Evolutionary conservation across 2,329 filamentous ascomycete genomes (phyloP).

Genomic region (Lasiodiplodia gonubiensis): DNA sequence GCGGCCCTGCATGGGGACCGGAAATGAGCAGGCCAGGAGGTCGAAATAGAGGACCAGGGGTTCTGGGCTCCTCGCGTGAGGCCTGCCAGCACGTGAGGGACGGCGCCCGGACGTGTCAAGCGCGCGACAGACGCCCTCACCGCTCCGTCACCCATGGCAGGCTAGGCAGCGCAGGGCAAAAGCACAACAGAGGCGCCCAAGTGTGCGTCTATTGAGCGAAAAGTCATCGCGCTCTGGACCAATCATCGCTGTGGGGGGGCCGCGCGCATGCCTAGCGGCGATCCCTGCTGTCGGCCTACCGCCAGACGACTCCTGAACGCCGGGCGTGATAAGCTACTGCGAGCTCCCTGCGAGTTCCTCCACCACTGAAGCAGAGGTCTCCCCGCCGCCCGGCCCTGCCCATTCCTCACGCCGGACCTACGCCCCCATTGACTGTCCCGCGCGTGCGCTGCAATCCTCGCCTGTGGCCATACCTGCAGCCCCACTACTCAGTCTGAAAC

Average conservation of each 20-base stretch:
- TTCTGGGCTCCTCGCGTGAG: background rate
- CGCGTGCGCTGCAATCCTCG: background rate
- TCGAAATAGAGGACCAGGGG: conserved; percentile 24
- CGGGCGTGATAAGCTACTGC: conserved; percentile 22
- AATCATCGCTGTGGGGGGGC: conserved; percentile 20
- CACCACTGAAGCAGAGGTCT: conserved; percentile 1
- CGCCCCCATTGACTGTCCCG: conserved; percentile 10
- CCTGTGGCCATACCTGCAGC: background rate
- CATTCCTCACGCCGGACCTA: background rate
- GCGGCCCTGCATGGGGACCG: conserved; percentile 14
- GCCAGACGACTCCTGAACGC: conserved; percentile 25
- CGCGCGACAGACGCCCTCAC: conserved; percentile 5
- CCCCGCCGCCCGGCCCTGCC: conserved; percentile 13
- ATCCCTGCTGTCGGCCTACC: conserved; percentile 24
- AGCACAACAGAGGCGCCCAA: conserved; percentile 13
- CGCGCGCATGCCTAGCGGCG: conserved; percentile 23
- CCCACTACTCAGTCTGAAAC: conserved; percentile 24
- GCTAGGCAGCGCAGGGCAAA: conserved; percentile 4
- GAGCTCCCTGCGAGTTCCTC: conserved; percentile 16
- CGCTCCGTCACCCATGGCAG: conserved; percentile 1
- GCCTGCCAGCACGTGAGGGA: background rate
- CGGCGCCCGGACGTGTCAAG: conserved; percentile 4
- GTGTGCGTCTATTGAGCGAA: background rate
- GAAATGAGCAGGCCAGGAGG: conserved; percentile 20
- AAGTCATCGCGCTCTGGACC: conserved; percentile 4